Conservation (phyloP, 129 eudicot species). For the sunflower (Helianthus annuus) region HanXRQr2.0-SUNRISE NC_035449.2:19832381-19832880, state of each 20-base stretch:
- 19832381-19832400: no score
- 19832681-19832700: background rate
- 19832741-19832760: constrained; percentile 7
- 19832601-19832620: constrained; percentile 24
- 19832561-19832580: background rate
- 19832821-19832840: background rate
- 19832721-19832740: background rate
- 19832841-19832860: constrained; percentile 9
- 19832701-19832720: constrained; percentile 3
- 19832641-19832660: constrained; percentile 22
- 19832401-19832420: background rate
- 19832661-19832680: background rate
- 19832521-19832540: constrained; percentile 1
- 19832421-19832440: constrained; percentile 4
- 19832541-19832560: constrained; percentile 2
- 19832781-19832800: constrained; percentile 4
- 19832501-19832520: constrained; percentile 5
- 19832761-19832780: background rate
- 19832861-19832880: constrained; percentile 11
- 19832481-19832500: background rate
- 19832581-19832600: constrained; percentile 16
- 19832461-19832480: constrained; percentile 15
- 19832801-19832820: constrained; percentile 1
- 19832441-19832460: constrained; percentile 20
- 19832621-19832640: constrained; percentile 1